Evolutionary conservation across 2,329 filamentous ascomycete genomes (phyloP).

Genomic region (Metarhizium sp.): DNA sequence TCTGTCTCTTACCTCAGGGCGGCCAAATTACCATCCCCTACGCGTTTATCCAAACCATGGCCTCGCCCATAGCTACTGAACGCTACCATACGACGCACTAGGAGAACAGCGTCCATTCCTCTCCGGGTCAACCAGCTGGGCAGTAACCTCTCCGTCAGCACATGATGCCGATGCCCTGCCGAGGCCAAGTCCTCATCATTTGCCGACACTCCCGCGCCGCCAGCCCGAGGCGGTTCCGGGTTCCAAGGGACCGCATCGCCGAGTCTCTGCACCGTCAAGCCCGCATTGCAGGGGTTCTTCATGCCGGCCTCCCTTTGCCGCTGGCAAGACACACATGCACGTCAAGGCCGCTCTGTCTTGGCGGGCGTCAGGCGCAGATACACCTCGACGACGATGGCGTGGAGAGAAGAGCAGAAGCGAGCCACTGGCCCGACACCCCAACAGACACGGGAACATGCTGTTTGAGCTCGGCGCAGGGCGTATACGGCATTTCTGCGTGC

Average conservation of each 20-base stretch:
- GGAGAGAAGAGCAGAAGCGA: too few relatives aligned
- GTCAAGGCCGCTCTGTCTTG: too few relatives aligned
- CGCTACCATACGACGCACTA: not conserved
- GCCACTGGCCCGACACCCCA: too few relatives aligned
- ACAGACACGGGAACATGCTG: too few relatives aligned
- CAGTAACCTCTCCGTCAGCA: not conserved
- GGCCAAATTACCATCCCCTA: not conserved
- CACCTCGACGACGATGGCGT: too few relatives aligned
- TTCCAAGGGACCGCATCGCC: not conserved
- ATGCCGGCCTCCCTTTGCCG: too few relatives aligned
- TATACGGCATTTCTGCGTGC: too few relatives aligned
- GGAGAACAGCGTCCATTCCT: not conserved
- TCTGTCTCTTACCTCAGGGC: not conserved
- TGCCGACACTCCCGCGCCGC: not conserved
- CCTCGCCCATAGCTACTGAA: not conserved
- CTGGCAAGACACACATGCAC: too few relatives aligned
- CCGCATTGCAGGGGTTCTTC: too few relatives aligned
- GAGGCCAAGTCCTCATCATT: not conserved
- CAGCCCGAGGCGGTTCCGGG: too few relatives aligned
- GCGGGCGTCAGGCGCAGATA: too few relatives aligned
- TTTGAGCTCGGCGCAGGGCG: too few relatives aligned
- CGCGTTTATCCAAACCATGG: not conserved
- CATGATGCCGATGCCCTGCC: not conserved
- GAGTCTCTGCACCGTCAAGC: not conserved
- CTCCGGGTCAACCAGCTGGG: not conserved